A percentile compares a stretch with the other conserved stretches of the same genome.
Evolutionary conservation across 129 eudicot genomes (phyloP).

Genomic region (Chrysanthemum makinoi): DNA sequence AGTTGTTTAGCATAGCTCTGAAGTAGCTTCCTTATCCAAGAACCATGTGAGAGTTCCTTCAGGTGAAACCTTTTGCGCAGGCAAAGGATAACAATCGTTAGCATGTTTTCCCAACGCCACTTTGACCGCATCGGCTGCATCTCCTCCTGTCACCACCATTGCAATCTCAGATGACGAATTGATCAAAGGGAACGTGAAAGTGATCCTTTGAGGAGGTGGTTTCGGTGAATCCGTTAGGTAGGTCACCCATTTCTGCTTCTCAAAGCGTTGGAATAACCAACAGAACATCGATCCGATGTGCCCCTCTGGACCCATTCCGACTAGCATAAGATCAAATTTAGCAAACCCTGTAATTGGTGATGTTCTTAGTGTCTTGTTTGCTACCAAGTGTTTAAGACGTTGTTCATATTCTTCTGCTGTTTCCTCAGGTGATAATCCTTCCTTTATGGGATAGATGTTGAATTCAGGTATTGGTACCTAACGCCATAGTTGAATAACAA

Average conservation of each 20-base stretch:
- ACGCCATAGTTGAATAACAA: not conserved
- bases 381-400: slow-evolving; percentile 42
- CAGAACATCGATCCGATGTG: slow-evolving; percentile 71
- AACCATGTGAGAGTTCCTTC: slow-evolving; percentile 55
- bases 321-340: slow-evolving; percentile 60
- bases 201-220: slow-evolving; percentile 68
- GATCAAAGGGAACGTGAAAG: slow-evolving; percentile 77
- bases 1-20: slow-evolving; percentile 3
- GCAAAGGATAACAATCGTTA: slow-evolving; percentile 27
- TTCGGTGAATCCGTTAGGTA: slow-evolving; percentile 73
- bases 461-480: slow-evolving; percentile 58
- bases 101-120: slow-evolving; percentile 38
- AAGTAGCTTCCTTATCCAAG: slow-evolving; percentile 52
- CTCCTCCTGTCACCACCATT: slow-evolving; percentile 58
- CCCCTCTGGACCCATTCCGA: slow-evolving; percentile 81
- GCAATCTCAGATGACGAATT: slow-evolving; percentile 62
- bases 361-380: slow-evolving; percentile 25
- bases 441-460: slow-evolving; percentile 55
- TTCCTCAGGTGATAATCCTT: slow-evolving; percentile 42
- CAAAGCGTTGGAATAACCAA: slow-evolving; percentile 42
- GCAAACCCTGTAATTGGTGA: slow-evolving; percentile 48
- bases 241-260: slow-evolving; percentile 59
- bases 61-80: slow-evolving; percentile 46
- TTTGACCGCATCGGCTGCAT: slow-evolving; percentile 44
- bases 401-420: slow-evolving; percentile 63